A percentile compares a stretch with the other conserved stretches of the same genome.
Evolutionary conservation across 345 rosid species (phyloP).

Genomic region (Erodium maritimum): DNA sequence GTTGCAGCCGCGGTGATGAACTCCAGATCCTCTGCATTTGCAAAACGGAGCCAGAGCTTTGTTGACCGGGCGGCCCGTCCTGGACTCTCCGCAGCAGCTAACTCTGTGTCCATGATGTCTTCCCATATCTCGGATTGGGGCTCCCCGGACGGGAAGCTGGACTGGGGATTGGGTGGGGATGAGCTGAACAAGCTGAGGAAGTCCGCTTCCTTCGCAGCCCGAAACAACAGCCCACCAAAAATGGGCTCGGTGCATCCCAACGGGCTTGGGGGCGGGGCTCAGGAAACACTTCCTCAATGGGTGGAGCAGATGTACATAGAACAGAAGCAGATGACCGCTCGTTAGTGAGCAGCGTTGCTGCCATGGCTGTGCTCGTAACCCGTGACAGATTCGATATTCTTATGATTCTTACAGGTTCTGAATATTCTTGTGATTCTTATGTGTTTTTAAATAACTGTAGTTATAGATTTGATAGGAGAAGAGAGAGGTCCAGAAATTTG

Average conservation of each 20-base stretch:
- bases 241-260: constrained; percentile 11
- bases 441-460: too few relatives aligned
- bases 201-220: constrained; percentile 70
- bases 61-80: constrained; percentile 45
- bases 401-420: constrained; percentile 13
- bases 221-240: constrained; percentile 28
- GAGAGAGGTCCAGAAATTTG: too few relatives aligned
- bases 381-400: constrained; percentile 18
- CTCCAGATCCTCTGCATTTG: constrained; percentile 74
- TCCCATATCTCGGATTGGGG: constrained; percentile 60
- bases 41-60: constrained; percentile 84
- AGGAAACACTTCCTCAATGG: constrained; percentile 50
- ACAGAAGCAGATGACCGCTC: constrained; percentile 89
- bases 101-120: constrained; percentile 32
- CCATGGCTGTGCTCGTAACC: constrained; percentile 7
- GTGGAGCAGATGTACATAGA: constrained; percentile 82
- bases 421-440: constrained; percentile 2
- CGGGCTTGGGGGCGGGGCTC: constrained; percentile 35
- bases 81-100: constrained; percentile 19
- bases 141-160: constrained; percentile 68
- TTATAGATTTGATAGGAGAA: too few relatives aligned
- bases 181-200: constrained; percentile 76
- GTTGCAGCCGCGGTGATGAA: constrained; percentile 88
- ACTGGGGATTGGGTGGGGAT: constrained; percentile 84
- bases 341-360: not conserved